These are phyloP conservation scores for Penicillium arizonense DNA, from an alignment of 495 filamentous ascomycete genomes.

Conservation along the genomic window DNA sequence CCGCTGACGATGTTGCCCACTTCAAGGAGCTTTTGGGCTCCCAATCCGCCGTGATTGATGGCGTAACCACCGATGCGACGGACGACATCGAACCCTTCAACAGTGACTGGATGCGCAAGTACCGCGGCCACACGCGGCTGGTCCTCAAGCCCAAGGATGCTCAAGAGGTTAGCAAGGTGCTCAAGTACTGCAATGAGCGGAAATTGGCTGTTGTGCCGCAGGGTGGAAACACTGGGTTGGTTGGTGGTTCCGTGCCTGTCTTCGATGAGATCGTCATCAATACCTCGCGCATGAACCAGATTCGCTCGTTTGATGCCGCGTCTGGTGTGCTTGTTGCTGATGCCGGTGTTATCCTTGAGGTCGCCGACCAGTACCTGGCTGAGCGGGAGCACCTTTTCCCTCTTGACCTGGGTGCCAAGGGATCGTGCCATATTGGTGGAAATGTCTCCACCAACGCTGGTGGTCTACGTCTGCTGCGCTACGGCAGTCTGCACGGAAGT, in stretches of 20 bases:
- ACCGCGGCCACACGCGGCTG: slow-evolving; percentile 82
- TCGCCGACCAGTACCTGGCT: slow-evolving; percentile 78
- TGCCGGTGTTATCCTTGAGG: slow-evolving; percentile 87
- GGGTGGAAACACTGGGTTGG: slow-evolving; percentile 93
- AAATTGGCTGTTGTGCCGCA: slow-evolving; percentile 94
- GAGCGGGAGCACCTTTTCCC: slow-evolving; percentile 85
- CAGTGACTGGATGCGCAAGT: slow-evolving; percentile 98
- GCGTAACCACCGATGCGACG: slow-evolving; percentile 65
- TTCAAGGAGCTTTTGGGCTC: slow-evolving; percentile 76
- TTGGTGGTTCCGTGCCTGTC: slow-evolving; percentile 91
- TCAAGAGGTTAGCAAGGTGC: slow-evolving; percentile 80
- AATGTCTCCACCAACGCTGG: slow-evolving; percentile 98
- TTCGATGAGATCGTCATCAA: slow-evolving; percentile 98
- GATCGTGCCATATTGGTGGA: slow-evolving; percentile 96
- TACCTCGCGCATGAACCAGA: slow-evolving; percentile 82
- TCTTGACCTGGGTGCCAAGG: slow-evolving; percentile 93
- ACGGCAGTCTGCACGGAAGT: slow-evolving; percentile 90
- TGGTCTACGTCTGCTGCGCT: slow-evolving; percentile 83
- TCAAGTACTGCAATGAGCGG: slow-evolving; percentile 91
- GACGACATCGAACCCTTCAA: slow-evolving; percentile 93
- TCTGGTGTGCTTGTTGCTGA: slow-evolving; percentile 89
- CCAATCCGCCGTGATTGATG: slow-evolving; percentile 79
- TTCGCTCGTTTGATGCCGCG: slow-evolving; percentile 86
- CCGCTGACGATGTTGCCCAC: slow-evolving; percentile 70
- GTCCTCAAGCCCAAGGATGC: slow-evolving; percentile 82